Conservation (phyloP, 495 filamentous ascomycete genomes). For the Penicillium flavigenum region DNA sequence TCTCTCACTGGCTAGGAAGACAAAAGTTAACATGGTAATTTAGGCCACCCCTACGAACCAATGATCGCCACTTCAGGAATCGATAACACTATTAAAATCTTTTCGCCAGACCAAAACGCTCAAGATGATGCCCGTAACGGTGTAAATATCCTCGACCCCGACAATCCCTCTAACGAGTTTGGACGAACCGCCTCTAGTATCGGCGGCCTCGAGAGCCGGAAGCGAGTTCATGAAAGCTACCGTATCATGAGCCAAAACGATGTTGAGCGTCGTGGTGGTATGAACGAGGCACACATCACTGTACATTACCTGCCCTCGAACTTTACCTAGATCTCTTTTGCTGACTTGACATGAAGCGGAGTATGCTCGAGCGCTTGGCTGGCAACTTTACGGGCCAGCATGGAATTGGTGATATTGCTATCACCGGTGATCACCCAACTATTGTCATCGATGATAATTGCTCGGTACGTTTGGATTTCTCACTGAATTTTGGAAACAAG, state of each 20-base stretch:
- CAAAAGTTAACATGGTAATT: background rate
- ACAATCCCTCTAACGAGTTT: conserved; percentile 37
- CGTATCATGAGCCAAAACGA: conserved; percentile 67
- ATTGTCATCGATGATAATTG: conserved; percentile 49
- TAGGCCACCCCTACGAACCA: conserved; percentile 70
- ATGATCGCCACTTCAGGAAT: conserved; percentile 70
- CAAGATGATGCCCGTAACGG: conserved; percentile 58
- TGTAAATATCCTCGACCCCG: conserved; percentile 52
- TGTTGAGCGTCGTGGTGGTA: conserved; percentile 57
- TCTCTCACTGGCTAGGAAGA: background rate
- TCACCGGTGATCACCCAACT: conserved; percentile 4
- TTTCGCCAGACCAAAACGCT: conserved; percentile 61
- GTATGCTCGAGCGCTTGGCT: conserved; percentile 60
- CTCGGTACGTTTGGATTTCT: conserved; percentile 26
- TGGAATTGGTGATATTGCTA: conserved; percentile 13
- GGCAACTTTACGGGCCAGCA: conserved; percentile 44
- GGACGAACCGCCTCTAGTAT: conserved; percentile 20
- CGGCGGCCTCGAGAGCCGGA: conserved; percentile 54
- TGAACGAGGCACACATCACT: conserved; percentile 62
- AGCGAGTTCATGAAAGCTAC: conserved; percentile 60
- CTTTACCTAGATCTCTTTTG: conserved; percentile 15
- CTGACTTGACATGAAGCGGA: conserved; percentile 43
- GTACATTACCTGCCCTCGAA: conserved; percentile 43
- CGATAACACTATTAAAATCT: conserved; percentile 75
- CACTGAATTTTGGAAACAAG: background rate